Evolutionary conservation across 2,329 filamentous ascomycete species (phyloP), one percentile per base, ranked within the genome.

Genomic region (Pseudogymnoascus sp.): DNA sequence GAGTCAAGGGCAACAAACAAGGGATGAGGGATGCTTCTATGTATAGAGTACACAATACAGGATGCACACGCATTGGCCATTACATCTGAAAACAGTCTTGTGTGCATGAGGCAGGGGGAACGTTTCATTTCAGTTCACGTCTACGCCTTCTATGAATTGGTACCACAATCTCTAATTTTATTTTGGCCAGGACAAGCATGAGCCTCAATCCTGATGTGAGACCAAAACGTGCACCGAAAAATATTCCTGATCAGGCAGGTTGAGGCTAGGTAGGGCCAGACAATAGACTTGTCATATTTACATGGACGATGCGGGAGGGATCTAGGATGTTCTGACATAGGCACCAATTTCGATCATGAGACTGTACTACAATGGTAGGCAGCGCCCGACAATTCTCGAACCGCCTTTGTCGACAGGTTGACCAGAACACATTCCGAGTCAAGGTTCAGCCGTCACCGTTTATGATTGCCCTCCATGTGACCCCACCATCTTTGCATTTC

Each of bases 1-100:
- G 51, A 57, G 26, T 34, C 51, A 57, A 57, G 51, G 29, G 51
- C 51, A 57, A n/a, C 51, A 57, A 57, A 57, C 51, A 57, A 57
- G 51, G 51, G 51, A 57, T 57, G 29, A 18, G 6, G n/a, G 26
- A 21, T 18, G 23, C n/a, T 57, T 34, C 51, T 34, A 57, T 57
- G 51, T 34, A 57, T 34, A 54, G 14, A 54, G 23, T 26, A 51
- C 45, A 29, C 42, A 51, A 51, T 51, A 51, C 14, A 47, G 18
- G 23, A 7, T 11, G 12, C 11, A 23, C 18, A 23, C 45, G 6
- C 45, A n/a, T 51, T 12, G 26, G 47, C 47, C 26, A 18, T 57
- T 34, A 12, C 29, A 11, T 34, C 51, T 57, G 29, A 34, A 57
- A 57, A 57, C 51, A 57, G 26, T 34, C 51, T 21, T 57, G n/a